Percentiles rank a stretch among this genome's conserved stretches.
Evolutionary conservation across 1,139 yeast genomes (phyloP).

Genomic region (Hemisphaericaspora lyxosophila): DNA sequence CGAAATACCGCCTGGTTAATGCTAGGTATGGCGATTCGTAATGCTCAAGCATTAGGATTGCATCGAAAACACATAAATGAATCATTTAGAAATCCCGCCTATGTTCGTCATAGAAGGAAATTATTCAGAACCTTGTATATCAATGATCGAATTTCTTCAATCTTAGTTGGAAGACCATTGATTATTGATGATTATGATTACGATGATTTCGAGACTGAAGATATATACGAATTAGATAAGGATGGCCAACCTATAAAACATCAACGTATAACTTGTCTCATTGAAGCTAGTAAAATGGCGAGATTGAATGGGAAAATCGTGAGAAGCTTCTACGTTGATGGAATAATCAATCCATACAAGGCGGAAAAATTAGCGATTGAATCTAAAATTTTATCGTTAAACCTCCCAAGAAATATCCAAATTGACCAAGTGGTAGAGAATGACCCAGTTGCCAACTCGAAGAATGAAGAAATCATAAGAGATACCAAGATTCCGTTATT

Average conservation of each 20-base stretch:
- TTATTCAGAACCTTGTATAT: conserved; percentile 41
- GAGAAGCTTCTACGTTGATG: conserved; percentile 20
- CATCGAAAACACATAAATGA: conserved; percentile 15
- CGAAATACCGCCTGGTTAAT: conserved; percentile 40
- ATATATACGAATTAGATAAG: conserved; percentile 11
- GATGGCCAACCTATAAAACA: conserved; percentile 8
- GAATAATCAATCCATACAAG: conserved; percentile 29
- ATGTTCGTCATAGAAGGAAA: conserved; percentile 26
- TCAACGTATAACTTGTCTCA: conserved; percentile 9
- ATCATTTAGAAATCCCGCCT: conserved; percentile 12
- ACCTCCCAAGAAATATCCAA: conserved; percentile 26
- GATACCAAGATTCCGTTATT: conserved; percentile 23
- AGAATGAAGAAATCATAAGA: conserved; percentile 5
- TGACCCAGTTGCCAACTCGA: conserved; percentile 1
- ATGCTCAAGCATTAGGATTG: conserved; percentile 17
- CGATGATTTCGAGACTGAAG: conserved; percentile 30
- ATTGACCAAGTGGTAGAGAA: conserved; percentile 25
- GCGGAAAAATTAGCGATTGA: conserved; percentile 38
- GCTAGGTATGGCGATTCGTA: conserved; percentile 15
- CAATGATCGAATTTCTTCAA: conserved; percentile 38
- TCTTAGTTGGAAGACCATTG: conserved; percentile 42
- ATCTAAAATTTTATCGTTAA: conserved; percentile 34
- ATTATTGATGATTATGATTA: conserved; percentile 40
- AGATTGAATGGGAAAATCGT: conserved; percentile 33
- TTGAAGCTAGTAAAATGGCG: conserved; percentile 12